These are phyloP conservation scores for Akanthomyces uredinophilus DNA, from an alignment of 2,329 filamentous ascomycete genomes.

Conservation along the genomic window DNA sequence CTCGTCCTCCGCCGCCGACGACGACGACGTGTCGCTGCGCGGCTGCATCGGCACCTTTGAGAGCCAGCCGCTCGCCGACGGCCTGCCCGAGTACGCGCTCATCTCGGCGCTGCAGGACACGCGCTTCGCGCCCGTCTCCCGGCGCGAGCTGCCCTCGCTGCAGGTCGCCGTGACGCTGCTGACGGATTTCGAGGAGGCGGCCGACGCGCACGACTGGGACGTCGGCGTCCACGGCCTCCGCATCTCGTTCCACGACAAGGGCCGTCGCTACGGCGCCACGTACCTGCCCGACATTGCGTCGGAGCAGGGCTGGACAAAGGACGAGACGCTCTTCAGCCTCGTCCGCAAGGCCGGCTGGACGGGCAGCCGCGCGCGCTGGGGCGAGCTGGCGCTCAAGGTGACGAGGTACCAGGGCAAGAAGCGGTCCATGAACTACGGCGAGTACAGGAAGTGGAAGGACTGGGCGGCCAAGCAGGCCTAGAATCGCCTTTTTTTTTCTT, in stretches of 20 bases:
- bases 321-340: constrained; percentile 82
- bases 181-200: constrained; percentile 74
- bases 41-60: constrained; percentile 98
- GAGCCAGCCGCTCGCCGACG: constrained; percentile 63
- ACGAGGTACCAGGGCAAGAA: constrained; percentile 85
- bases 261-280: constrained; percentile 72
- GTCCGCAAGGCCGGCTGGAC: constrained; percentile 95
- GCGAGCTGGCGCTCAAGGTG: constrained; percentile 70
- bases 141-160: constrained; percentile 50
- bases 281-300: constrained; percentile 88
- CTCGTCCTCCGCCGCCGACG: constrained; percentile 26
- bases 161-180: constrained; percentile 74
- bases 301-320: constrained; percentile 93
- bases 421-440: constrained; percentile 61
- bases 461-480: constrained; percentile 49
- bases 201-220: constrained; percentile 75
- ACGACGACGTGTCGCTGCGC: constrained; percentile 63
- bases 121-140: constrained; percentile 53
- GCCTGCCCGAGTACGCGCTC: constrained; percentile 74
- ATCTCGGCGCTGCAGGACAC: constrained; percentile 66
- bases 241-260: constrained; percentile 74
- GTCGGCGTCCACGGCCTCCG: constrained; percentile 82
- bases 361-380: constrained; percentile 74
- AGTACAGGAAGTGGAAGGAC: constrained; percentile 75
- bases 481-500: not conserved